Percentiles rank a stretch among this genome's conserved stretches.
These are phyloP conservation scores for Saccharomycopsis fodiens DNA, from an alignment of 805 yeast genomes.

Conservation along the genomic window DNA sequence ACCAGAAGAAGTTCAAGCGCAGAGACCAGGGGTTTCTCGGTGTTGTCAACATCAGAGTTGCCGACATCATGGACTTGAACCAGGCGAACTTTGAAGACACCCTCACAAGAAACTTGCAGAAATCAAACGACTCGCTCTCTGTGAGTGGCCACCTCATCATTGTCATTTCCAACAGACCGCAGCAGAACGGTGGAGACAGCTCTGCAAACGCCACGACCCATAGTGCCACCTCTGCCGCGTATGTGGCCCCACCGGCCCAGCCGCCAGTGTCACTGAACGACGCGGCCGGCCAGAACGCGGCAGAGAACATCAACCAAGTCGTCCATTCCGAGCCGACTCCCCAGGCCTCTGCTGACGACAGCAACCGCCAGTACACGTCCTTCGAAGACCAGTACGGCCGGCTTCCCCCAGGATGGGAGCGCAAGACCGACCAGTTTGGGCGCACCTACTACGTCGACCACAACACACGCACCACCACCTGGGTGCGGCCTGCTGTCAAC, in stretches of 20 bases:
- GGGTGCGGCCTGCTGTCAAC: slow-evolving; percentile 91
- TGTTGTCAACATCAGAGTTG: slow-evolving; percentile 84
- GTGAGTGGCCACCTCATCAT: slow-evolving; percentile 91
- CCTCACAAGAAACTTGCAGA: slow-evolving; percentile 83
- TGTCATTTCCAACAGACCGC: slow-evolving; percentile 47
- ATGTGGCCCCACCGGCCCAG: slow-evolving; percentile 12
- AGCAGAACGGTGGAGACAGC: slow-evolving; percentile 13
- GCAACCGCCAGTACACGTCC: slow-evolving; percentile 69
- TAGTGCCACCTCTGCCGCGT: slow-evolving; percentile 21
- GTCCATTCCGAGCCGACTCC: slow-evolving; percentile 23
- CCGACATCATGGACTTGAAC: slow-evolving; percentile 74
- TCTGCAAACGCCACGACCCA: slow-evolving; percentile 22
- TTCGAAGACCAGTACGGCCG: slow-evolving; percentile 97
- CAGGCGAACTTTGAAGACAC: slow-evolving; percentile 58
- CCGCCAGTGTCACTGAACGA: slow-evolving; percentile 20
- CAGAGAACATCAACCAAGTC: slow-evolving; percentile 20
- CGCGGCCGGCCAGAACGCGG: slow-evolving; percentile 18
- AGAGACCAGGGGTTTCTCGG: slow-evolving; percentile 98
- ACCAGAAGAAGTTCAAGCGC: slow-evolving; percentile 94
- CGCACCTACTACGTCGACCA: slow-evolving; percentile 98
- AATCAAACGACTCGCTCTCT: slow-evolving; percentile 83
- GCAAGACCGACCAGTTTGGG: slow-evolving; percentile 95
- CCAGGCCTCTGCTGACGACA: slow-evolving; percentile 26
- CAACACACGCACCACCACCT: slow-evolving; percentile 95
- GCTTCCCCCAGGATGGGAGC: slow-evolving; percentile 98